phyloP scores from a whole-genome alignment of 768 basidiomycete species.

The Tremella fuciformis region DNA sequence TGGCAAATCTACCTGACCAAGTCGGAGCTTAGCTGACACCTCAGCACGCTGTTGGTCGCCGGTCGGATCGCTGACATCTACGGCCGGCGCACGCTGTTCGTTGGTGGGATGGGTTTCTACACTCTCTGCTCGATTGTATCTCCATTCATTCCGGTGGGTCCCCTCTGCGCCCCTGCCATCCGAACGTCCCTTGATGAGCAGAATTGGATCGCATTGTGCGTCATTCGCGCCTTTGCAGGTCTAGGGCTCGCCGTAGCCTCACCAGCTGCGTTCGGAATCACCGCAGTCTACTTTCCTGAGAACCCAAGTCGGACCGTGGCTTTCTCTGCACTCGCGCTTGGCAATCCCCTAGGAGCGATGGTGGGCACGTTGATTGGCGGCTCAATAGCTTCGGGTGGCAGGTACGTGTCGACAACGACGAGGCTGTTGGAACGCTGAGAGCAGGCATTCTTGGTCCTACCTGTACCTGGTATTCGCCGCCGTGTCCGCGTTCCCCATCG shows the following conservation, averaged over 20 bases:
- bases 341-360: constrained; percentile 73
- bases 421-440: not conserved
- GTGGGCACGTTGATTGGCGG: constrained; percentile 69
- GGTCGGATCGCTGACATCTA: constrained; percentile 52
- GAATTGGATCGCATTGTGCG: constrained; percentile 17
- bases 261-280: constrained; percentile 30
- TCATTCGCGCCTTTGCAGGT: constrained; percentile 31
- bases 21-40: not conserved
- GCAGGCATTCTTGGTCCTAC: constrained; percentile 62
- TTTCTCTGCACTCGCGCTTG: constrained; percentile 76
- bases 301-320: constrained; percentile 63
- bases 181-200: too few species aligned
- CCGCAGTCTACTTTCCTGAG: constrained; percentile 18
- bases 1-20: constrained; percentile 16
- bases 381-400: constrained; percentile 59
- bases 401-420: constrained; percentile 39
- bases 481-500: constrained; percentile 61
- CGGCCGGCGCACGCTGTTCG: constrained; percentile 67
- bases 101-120: constrained; percentile 61
- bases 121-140: constrained; percentile 58
- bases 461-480: constrained; percentile 63
- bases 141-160: constrained; percentile 22
- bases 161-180: not conserved
- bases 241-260: constrained; percentile 26
- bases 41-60: constrained; percentile 21